Percentiles rank a stretch among this genome's conserved stretches.
Evolutionary conservation across 768 basidiomycete species (phyloP).

Genomic region (Suillus spraguei): DNA sequence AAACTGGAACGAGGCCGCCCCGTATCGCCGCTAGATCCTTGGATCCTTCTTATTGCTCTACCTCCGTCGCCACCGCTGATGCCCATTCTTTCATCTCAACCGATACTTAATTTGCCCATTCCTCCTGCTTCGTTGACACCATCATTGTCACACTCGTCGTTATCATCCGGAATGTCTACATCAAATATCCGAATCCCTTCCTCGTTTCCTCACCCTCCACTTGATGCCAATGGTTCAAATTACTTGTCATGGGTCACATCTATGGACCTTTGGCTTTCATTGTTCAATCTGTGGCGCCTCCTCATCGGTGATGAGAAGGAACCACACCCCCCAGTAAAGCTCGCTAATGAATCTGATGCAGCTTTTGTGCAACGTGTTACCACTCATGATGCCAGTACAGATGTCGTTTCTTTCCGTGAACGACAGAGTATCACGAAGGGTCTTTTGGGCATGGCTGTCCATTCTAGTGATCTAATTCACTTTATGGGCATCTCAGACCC

Average conservation of each 20-base stretch:
- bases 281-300: no score
- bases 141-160: neutral
- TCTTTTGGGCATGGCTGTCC: neutral
- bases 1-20: no score
- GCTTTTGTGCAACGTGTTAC: neutral
- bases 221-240: neutral
- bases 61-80: neutral
- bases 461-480: neutral
- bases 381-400: neutral
- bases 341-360: neutral
- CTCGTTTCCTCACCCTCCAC: neutral
- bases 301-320: neutral
- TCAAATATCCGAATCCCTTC: neutral
- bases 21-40: neutral
- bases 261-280: no score
- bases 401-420: neutral
- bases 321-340: neutral
- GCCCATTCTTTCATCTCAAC: neutral
- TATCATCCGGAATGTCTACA: neutral
- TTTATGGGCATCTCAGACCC: neutral
- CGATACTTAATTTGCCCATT: no score
- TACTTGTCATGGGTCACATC: neutral
- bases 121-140: neutral
- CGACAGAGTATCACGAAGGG: constrained; percentile 1
- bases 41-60: neutral